Conservation (phyloP, 2,329 filamentous ascomycete species). For the Pestalotiopsis sp. region DNA sequence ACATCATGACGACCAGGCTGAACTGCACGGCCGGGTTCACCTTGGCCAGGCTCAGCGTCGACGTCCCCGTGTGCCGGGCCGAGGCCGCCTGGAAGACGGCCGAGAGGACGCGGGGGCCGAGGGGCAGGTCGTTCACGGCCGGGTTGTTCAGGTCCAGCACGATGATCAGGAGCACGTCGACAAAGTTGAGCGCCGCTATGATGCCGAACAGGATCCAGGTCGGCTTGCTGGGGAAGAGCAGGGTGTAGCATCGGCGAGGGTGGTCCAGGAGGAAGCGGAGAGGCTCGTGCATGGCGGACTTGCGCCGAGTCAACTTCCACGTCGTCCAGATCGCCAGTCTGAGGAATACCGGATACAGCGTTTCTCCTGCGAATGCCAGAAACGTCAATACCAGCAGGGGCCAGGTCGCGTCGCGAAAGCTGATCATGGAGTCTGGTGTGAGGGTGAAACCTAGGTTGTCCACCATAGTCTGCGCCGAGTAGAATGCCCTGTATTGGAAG, state of each 20-base stretch:
- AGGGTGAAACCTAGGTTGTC: conserved; percentile 55
- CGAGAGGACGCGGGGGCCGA: conserved; percentile 49
- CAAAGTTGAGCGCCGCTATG: conserved; percentile 50
- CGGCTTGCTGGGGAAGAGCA: conserved; percentile 59
- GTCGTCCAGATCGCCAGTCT: conserved; percentile 59
- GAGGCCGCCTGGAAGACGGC: conserved; percentile 59
- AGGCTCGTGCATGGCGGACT: conserved; percentile 39
- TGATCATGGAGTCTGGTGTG: conserved; percentile 54
- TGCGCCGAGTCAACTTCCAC: conserved; percentile 43
- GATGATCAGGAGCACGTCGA: conserved; percentile 57
- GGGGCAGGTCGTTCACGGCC: conserved; percentile 44
- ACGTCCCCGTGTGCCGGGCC: conserved; percentile 47
- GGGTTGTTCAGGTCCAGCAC: conserved; percentile 52
- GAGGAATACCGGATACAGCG: conserved; percentile 57
- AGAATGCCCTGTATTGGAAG: conserved; percentile 39
- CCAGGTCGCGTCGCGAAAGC: conserved; percentile 43
- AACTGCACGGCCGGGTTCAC: conserved; percentile 58
- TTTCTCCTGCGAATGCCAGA: conserved; percentile 53
- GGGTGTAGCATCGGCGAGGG: conserved; percentile 62
- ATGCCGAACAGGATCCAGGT: conserved; percentile 58
- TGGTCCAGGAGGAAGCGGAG: conserved; percentile 62
- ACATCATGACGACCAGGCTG: conserved; percentile 63
- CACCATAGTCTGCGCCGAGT: conserved; percentile 50
- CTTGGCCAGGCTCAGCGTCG: conserved; percentile 48
- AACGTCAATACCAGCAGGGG: conserved; percentile 48